A percentile compares a stretch with the other conserved stretches of the same genome.
phyloP scores from a whole-genome alignment of 176 grass and related monocot genomes.

The Chrysopogon serrulatus region DNA sequence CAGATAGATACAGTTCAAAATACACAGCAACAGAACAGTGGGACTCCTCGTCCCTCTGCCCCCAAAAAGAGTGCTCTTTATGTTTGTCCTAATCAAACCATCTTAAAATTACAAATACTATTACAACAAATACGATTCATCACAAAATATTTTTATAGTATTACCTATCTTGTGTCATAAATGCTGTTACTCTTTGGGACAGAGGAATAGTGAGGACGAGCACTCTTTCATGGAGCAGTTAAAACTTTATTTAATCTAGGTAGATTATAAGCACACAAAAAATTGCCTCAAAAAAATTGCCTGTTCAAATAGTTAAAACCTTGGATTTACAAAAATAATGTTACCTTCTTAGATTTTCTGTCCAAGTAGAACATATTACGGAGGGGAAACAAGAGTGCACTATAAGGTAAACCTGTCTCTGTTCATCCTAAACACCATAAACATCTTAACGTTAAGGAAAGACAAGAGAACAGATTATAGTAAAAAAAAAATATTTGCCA shows the following conservation, averaged over 20 bases:
- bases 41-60: no score
- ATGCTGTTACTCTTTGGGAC: background rate
- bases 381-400: constrained; percentile 60
- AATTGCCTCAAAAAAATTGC: constrained; percentile 9
- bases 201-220: no score
- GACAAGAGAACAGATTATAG: background rate
- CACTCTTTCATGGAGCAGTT: background rate
- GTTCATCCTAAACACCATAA: constrained; percentile 61
- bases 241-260: background rate
- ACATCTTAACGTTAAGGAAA: constrained; percentile 17
- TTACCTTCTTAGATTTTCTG: constrained; percentile 86
- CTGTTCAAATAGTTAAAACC: background rate
- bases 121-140: no score
- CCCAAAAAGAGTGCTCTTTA: no score
- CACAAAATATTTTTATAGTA: no score
- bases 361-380: constrained; percentile 53
- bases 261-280: background rate
- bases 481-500: background rate
- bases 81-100: no score
- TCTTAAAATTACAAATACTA: no score
- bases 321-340: background rate
- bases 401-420: constrained; percentile 69
- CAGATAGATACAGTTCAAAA: no score
- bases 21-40: no score
- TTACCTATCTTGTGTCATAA: no score